A percentile compares a stretch with the other conserved stretches of the same genome.
phyloP scores from a whole-genome alignment of 495 filamentous ascomycete species.

The Poronia punctata region DNA sequence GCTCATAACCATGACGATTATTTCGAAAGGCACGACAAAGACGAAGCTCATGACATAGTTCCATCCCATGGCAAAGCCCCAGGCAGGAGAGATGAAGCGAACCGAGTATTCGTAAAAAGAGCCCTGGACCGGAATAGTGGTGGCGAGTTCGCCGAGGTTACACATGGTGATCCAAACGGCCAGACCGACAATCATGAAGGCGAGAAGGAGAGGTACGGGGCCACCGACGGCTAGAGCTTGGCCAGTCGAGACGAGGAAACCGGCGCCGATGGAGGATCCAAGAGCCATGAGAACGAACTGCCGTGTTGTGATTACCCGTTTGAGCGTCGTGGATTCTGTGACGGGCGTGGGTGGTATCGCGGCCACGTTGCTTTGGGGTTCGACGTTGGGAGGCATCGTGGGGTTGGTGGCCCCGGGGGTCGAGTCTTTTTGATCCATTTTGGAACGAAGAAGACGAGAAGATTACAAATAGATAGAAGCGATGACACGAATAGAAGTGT shows the following conservation, averaged over 20 bases:
- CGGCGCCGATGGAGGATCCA: slow-evolving; percentile 59
- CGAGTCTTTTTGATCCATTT: too few relatives aligned
- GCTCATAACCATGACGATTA: slow-evolving; percentile 41
- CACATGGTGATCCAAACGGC: slow-evolving; percentile 35
- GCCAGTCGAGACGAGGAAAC: slow-evolving; percentile 57
- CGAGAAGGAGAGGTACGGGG: slow-evolving; percentile 52
- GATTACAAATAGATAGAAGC: too few relatives aligned
- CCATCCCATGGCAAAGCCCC: slow-evolving; percentile 74
- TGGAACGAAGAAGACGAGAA: too few relatives aligned
- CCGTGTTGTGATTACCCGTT: slow-evolving; percentile 29
- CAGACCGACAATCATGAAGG: slow-evolving; percentile 30
- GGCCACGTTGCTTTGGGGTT: too few relatives aligned
- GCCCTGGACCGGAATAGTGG: slow-evolving; percentile 51
- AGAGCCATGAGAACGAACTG: slow-evolving; percentile 56
- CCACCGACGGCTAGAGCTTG: slow-evolving; percentile 52
- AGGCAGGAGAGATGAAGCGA: slow-evolving; percentile 55
- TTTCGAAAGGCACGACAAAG: slow-evolving; percentile 37
- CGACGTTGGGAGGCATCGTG: too few relatives aligned
- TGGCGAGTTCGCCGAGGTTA: slow-evolving; percentile 57
- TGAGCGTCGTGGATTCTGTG: slow-evolving; percentile 3
- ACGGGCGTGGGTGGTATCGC: not conserved
- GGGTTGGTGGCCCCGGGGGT: too few relatives aligned
- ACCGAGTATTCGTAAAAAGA: slow-evolving; percentile 49
- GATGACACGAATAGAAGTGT: too few relatives aligned
- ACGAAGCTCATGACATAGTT: slow-evolving; percentile 53